phyloP scores from a whole-genome alignment of 306 rosid species.

The Vigna radiata region DNA sequence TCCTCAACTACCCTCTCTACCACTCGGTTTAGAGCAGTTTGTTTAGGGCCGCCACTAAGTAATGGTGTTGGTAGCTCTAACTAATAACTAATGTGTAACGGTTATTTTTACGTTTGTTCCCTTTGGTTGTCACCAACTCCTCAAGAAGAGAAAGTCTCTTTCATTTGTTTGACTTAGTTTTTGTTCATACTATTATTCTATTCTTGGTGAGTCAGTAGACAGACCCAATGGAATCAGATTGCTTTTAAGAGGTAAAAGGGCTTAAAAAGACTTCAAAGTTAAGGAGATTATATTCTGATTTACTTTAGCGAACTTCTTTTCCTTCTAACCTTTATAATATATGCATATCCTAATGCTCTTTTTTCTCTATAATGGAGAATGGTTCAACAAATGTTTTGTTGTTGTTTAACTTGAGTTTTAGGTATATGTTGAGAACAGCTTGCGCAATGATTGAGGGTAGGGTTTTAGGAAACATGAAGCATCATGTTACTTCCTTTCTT shows the following conservation, averaged over 20 bases:
- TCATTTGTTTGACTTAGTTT: conserved; percentile 28
- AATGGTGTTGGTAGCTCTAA: conserved; percentile 37
- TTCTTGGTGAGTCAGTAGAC: not conserved
- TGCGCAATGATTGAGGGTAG: conserved; percentile 11
- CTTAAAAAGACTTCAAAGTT: conserved; percentile 51
- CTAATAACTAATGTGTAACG: conserved; percentile 30
- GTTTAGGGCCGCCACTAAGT: conserved; percentile 8
- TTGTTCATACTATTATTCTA: not conserved
- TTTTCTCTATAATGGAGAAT: not conserved
- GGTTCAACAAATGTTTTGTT: not conserved
- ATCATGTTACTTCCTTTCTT: not conserved
- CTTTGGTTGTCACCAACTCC: conserved; percentile 42
- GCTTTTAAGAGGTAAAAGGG: not conserved
- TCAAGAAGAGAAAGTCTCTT: not conserved
- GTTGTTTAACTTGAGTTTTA: not conserved
- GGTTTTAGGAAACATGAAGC: not conserved
- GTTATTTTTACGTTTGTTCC: conserved; percentile 7
- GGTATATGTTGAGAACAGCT: conserved; percentile 29
- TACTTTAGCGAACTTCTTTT: conserved; percentile 1
- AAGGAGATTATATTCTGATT: conserved; percentile 37
- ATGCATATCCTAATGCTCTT: not conserved
- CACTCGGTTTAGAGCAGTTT: not conserved
- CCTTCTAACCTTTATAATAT: not conserved
- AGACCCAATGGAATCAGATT: not conserved
- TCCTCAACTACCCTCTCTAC: conserved; percentile 9